phyloP scores from a whole-genome alignment of 805 yeast species.

The Teunomyces cretensis region DNA sequence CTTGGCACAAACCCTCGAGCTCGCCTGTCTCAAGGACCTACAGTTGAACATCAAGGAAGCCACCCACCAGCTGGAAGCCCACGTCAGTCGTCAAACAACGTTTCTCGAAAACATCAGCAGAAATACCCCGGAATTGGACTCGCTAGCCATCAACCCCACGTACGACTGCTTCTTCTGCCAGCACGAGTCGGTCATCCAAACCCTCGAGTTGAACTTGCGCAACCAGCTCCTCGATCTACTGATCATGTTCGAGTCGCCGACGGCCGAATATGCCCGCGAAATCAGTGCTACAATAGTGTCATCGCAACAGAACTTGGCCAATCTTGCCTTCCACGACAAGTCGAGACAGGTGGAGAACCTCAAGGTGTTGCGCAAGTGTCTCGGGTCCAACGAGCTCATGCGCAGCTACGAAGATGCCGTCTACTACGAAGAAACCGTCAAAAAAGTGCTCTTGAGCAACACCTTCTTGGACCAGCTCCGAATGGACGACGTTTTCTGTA shows the following conservation, averaged over 20 bases:
- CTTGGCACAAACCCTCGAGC: slow-evolving; percentile 13
- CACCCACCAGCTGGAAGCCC: slow-evolving; percentile 19
- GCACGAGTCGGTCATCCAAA: slow-evolving; percentile 5
- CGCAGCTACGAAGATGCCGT: slow-evolving; percentile 14
- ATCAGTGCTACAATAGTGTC: slow-evolving; percentile 8
- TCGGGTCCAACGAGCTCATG: slow-evolving; percentile 7
- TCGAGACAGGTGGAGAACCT: slow-evolving; percentile 14
- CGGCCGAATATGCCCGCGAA: slow-evolving; percentile 7
- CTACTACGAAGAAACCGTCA: slow-evolving; percentile 7
- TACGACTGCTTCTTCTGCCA: slow-evolving; percentile 22
- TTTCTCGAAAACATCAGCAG: slow-evolving; percentile 11
- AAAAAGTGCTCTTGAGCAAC: slow-evolving; percentile 5
- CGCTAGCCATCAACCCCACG: slow-evolving; percentile 16
- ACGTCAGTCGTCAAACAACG: slow-evolving; percentile 10
- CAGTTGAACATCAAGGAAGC: slow-evolving; percentile 19
- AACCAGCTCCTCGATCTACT: slow-evolving; percentile 11
- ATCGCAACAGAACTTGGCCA: slow-evolving; percentile 12
- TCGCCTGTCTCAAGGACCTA: slow-evolving; percentile 12
- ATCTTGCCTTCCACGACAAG: slow-evolving; percentile 16
- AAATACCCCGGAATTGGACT: slow-evolving; percentile 9
- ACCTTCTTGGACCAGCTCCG: slow-evolving; percentile 6
- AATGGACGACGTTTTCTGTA: slow-evolving; percentile 1
- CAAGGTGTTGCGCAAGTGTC: slow-evolving; percentile 12
- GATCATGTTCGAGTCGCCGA: slow-evolving; percentile 15
- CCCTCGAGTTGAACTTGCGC: slow-evolving; percentile 6